Base-by-base conservation (phyloP, 805 yeast species). In the Metschnikowia baotianmanensis region DNA sequence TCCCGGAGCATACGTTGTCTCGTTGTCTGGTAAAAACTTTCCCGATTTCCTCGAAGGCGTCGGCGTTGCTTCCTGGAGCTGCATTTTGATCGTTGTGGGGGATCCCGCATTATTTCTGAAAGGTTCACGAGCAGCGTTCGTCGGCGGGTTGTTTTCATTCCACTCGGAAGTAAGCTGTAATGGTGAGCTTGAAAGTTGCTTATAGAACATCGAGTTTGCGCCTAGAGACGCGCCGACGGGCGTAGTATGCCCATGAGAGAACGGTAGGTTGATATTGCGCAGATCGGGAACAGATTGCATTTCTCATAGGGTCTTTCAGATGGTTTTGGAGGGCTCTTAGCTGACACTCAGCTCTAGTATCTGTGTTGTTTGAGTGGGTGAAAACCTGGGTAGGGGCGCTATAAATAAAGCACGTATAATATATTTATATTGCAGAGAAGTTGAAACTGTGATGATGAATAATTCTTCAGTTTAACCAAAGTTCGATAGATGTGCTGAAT, bases 91-190 rank as follows among this genome's bases (percentile, higher is more conserved):
- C 24, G 20, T 19, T 24, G 45, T 11, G 13, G 46, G 42, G 4
- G 42, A 44, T 11, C 20, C 40, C 4, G 31, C 31, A 10, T 31
- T 10, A 20, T 25, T 13, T 7, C 36, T 41, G 16, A 12, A 26
- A 9, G 23, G 21, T 16, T 21, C 29, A 31, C 35, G 22, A n/a
- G 34, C 23, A n/a, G 33, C n/a, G 4, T 19, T 16, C 20, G 30
- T 9, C 15, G 35, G 20, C 30, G 24, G 31, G 25, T 18, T 29
- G 20, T 35, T 29, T 17, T 47, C 51, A 4, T 24, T 40, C 51
- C 51, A 47, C 36, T 48, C 51, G 7, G 51, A 44, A 3, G 48
- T 21, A 7, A 22, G 40, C 9, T 38, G 50, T 22, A 46, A 20
- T 6, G 51, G 47, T 13, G 38, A 31, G 19, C 32, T 38, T 7